A percentile compares a stretch with the other conserved stretches of the same genome.
phyloP scores from a whole-genome alignment of 1,284 basidiomycete genomes.

The Papiliotrema laurentii region DNA sequence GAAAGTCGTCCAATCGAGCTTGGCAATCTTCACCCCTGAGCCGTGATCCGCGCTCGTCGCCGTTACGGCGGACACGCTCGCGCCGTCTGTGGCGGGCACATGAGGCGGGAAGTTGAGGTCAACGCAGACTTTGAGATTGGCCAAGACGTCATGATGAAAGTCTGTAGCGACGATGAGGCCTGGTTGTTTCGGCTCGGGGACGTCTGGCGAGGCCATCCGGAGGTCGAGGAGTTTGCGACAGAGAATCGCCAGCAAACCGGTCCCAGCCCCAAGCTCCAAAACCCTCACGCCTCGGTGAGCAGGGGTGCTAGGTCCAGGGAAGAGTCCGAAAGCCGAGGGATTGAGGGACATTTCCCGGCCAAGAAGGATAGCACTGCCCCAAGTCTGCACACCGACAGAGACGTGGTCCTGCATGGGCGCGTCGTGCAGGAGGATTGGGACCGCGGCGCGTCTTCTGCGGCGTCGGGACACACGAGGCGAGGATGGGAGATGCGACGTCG shows the following conservation, averaged over 20 bases:
- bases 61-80: not conserved
- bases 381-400: constrained; percentile 82
- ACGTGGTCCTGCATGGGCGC: constrained; percentile 68
- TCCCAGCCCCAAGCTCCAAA: constrained; percentile 82
- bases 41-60: constrained; percentile 1
- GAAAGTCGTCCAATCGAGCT: constrained; percentile 68
- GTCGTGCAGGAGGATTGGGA: constrained; percentile 61
- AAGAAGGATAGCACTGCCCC: constrained; percentile 80
- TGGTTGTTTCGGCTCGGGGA: constrained; percentile 12
- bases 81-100: not conserved
- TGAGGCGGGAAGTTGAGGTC: constrained; percentile 55
- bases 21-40: constrained; percentile 48
- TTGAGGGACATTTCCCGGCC: constrained; percentile 66
- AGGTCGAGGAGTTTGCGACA: constrained; percentile 57
- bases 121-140: constrained; percentile 68
- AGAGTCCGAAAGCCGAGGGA: constrained; percentile 49
- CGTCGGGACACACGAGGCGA: not conserved
- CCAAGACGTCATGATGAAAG: constrained; percentile 67
- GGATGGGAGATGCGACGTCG: not conserved
- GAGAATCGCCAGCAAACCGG: constrained; percentile 71
- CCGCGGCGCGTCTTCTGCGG: constrained; percentile 14
- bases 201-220: constrained; percentile 10
- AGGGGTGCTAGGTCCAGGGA: constrained; percentile 11
- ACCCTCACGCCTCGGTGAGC: constrained; percentile 52
- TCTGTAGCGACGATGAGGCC: constrained; percentile 67